A percentile compares a stretch with the other conserved stretches of the same genome.
Conservation (phyloP, 2,329 filamentous ascomycete species). For the Didymella arachidicola region DNA sequence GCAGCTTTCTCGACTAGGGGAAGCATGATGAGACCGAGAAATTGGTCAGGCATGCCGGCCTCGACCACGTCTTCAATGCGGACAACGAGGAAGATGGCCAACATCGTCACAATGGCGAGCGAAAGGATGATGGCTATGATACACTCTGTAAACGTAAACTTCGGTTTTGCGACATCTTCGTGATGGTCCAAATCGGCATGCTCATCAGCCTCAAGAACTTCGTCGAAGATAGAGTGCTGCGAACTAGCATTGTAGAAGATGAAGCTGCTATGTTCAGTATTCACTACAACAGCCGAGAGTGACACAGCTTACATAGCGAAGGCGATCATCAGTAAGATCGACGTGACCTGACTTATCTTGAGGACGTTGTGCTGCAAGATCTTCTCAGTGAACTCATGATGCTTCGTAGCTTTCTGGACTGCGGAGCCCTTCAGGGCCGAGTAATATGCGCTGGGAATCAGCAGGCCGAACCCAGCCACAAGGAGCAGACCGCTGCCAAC, state of each 20-base stretch:
- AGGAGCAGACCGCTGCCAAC: constrained; percentile 79
- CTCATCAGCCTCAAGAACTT: constrained; percentile 76
- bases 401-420: constrained; percentile 36
- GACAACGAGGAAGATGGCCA: constrained; percentile 76
- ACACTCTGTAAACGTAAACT: constrained; percentile 79
- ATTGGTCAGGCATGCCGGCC: constrained; percentile 58
- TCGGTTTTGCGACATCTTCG: constrained; percentile 67
- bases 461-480: constrained; percentile 69
- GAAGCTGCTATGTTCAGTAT: constrained; percentile 64
- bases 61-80: constrained; percentile 72
- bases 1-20: constrained; percentile 86
- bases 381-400: constrained; percentile 45
- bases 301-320: constrained; percentile 59
- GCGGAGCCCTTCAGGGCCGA: constrained; percentile 55
- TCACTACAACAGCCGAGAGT: constrained; percentile 54
- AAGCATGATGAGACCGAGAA: constrained; percentile 76
- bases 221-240: constrained; percentile 80
- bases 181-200: constrained; percentile 69
- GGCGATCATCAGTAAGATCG: constrained; percentile 47
- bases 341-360: constrained; percentile 48
- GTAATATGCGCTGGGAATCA: constrained; percentile 48
- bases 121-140: constrained; percentile 70
- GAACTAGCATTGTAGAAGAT: constrained; percentile 77
- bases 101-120: constrained; percentile 73
- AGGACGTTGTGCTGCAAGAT: constrained; percentile 46